Evolutionary conservation across 257 asterid genomes (phyloP).

Genomic region (Ligustrum vulgare): DNA sequence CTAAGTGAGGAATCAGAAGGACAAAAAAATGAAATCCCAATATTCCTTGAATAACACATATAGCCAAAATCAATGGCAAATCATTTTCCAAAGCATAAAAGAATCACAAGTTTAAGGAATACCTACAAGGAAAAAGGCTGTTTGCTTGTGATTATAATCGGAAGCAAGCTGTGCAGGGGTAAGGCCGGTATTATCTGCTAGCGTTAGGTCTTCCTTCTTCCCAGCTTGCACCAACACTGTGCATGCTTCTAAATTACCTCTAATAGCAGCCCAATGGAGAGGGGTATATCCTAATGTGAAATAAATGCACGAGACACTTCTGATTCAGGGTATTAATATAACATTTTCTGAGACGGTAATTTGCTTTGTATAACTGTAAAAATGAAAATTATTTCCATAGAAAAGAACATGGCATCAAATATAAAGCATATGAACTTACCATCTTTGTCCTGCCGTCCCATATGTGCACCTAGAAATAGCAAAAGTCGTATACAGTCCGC

Average conservation of each 20-base stretch:
- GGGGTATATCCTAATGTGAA: constrained; percentile 82
- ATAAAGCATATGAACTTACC: constrained; percentile 41
- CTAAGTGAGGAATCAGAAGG: too few species aligned
- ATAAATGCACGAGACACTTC: constrained; percentile 13
- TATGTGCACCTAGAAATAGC: constrained; percentile 81
- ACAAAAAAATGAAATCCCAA: too few species aligned
- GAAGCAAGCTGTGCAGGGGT: constrained; percentile 98
- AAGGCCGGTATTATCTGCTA: constrained; percentile 83
- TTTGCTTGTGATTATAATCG: constrained; percentile 89
- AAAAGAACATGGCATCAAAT: not conserved
- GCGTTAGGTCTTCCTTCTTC: constrained; percentile 84
- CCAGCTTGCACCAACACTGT: constrained; percentile 98
- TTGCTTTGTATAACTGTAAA: too few species aligned
- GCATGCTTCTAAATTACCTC: constrained; percentile 97
- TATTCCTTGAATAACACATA: too few species aligned
- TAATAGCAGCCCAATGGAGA: constrained; percentile 97
- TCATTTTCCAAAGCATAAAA: not conserved
- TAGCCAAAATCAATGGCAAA: too few species aligned
- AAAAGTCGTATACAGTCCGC: constrained; percentile 92
- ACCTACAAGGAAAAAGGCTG: constrained; percentile 97
- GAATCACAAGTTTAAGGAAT: constrained; percentile 27
- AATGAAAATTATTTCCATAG: too few species aligned
- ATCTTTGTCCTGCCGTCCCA: constrained; percentile 93
- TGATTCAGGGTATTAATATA: constrained; percentile 21
- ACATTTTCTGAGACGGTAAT: not conserved